These are phyloP conservation scores for Amphirosellinia nigrospora DNA, from an alignment of 495 filamentous ascomycete genomes.

Conservation along the genomic window DNA sequence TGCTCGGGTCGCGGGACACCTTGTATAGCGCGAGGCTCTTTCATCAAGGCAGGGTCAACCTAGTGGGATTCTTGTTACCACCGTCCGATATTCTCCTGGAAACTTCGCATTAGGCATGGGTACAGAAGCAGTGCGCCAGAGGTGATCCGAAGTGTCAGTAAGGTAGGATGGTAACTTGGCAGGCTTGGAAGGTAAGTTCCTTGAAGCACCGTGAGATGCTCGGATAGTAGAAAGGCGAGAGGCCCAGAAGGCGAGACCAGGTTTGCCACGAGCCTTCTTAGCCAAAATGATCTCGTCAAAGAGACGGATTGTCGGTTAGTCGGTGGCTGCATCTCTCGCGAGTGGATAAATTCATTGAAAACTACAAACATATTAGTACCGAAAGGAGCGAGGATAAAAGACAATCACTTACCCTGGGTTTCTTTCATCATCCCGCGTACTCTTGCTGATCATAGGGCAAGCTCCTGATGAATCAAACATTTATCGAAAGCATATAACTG, in stretches of 20 bases:
- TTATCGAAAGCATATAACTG: constrained; percentile 92
- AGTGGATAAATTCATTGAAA: constrained; percentile 97
- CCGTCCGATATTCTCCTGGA: constrained; percentile 65
- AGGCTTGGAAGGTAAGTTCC: constrained; percentile 42
- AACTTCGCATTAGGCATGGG: constrained; percentile 76
- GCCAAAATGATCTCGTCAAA: constrained; percentile 96
- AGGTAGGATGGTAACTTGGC: constrained; percentile 71
- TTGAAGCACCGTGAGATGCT: constrained; percentile 50
- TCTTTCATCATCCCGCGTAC: constrained; percentile 88
- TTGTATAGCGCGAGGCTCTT: constrained; percentile 79
- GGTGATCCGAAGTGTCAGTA: constrained; percentile 84
- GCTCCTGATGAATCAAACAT: constrained; percentile 87
- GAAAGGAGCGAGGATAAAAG: not conserved
- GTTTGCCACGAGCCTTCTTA: constrained; percentile 84
- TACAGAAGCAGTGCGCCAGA: constrained; percentile 89
- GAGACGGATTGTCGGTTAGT: constrained; percentile 70
- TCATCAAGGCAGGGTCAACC: constrained; percentile 84
- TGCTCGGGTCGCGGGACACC: constrained; percentile 72
- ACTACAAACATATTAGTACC: constrained; percentile 52
- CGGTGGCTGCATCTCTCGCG: constrained; percentile 72
- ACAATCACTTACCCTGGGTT: constrained; percentile 76
- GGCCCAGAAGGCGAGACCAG: constrained; percentile 56
- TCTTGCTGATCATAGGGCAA: constrained; percentile 90
- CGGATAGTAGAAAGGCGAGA: constrained; percentile 60
- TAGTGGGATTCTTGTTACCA: constrained; percentile 71